Base-by-base conservation (phyloP, 805 yeast species). In the Brettanomyces anomalus region DNA sequence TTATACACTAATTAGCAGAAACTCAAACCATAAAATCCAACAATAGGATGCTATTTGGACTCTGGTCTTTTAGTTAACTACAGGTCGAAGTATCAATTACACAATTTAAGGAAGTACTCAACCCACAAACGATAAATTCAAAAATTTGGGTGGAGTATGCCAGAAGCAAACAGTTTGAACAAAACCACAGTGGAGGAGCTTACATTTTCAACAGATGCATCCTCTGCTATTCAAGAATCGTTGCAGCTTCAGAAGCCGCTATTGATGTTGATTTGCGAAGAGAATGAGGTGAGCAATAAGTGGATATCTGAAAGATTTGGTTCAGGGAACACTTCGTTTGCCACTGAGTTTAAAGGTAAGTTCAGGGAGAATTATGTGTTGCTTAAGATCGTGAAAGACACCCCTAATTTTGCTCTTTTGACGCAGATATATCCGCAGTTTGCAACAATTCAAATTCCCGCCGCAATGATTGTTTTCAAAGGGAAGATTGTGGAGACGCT, bases 401-500 rank as follows among this genome's bases (percentile, higher is more conserved):
- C 78, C 1, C 51, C 54, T 0, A 76, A 77, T 46, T 77, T 66
- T 46, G 52, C 46, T 1, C 63, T 64, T 49, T 79, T 82, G 51
- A 62, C 68, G 31, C 79, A 77, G 47, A 62, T 81, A n/a, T 79
- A 78, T 48, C 77, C 77, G 1, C 51, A 50, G 11, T 54, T 51
- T 37, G 41, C 37, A 3, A 60, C 66, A 15, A 62, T 70, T 6
- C 53, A 51, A 0, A 66, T 70, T 3, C 89, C 89, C 2, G 70
- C 84, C 47, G 61, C 81, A 19, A 71, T 75, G 52, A 61, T 81
- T 13, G 66, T 84, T n/a, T 61, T 57, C 30, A 60, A 65, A 10
- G 77, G 81, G 5, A 55, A 62, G 33, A 64, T 78, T 4, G 47
- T 73, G 30, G 77, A 70, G 37, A 10, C 33, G 10, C 14, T 39